Evolutionary conservation across 495 filamentous ascomycete genomes (phyloP), one percentile per base, ranked within the genome.

Genomic region (Penicillium soppii): DNA sequence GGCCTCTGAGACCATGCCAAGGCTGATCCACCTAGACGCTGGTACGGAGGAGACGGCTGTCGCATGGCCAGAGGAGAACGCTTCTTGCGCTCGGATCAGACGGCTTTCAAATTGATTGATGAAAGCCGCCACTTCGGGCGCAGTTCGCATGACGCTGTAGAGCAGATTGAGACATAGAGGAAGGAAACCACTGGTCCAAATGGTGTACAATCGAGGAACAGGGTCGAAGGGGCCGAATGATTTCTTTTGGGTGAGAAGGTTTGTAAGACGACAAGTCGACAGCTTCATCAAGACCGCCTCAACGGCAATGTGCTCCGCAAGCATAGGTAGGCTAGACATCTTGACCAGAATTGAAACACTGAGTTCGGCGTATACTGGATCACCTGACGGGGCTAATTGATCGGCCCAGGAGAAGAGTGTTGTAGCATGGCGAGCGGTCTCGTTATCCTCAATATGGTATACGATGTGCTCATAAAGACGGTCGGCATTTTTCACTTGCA

Each of bases 381-480:
- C 92, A 23, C 85, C 83, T 43, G 84, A 81, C 30, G 82, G 75
- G 4, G 79, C 71, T 12, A 81, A 78, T 53, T 85, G 83, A 66
- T 97, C 90, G 13, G 94, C 83, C 95, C 95, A 99, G 5, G 90
- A 95, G 67, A 95, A 97, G 42, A 99, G 78, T 10, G 88, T 89
- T 13, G 86, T 85, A 0, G 91, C 91, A 43, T 88, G 85, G 53
- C 92, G 86, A n/a, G 85, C 78, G 3, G 85, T 84, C 47, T 78
- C 74, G 46, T 80, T 76, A 29, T 84, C 76, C 10, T 77, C 65
- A 47, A 94, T 82, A 61, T 87, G 78, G 32, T 81, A 80, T 39
- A 84, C 77, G 53, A 92, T 81, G 50, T 88, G 82, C 16, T 83
- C 72, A 38, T 68, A 76, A 13, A 74, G 43, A 37, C 74, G 66